A percentile compares a stretch with the other conserved stretches of the same genome.
Conservation (phyloP, 2,329 filamentous ascomycete species). For the Atkinsonella hypoxylon region DNA sequence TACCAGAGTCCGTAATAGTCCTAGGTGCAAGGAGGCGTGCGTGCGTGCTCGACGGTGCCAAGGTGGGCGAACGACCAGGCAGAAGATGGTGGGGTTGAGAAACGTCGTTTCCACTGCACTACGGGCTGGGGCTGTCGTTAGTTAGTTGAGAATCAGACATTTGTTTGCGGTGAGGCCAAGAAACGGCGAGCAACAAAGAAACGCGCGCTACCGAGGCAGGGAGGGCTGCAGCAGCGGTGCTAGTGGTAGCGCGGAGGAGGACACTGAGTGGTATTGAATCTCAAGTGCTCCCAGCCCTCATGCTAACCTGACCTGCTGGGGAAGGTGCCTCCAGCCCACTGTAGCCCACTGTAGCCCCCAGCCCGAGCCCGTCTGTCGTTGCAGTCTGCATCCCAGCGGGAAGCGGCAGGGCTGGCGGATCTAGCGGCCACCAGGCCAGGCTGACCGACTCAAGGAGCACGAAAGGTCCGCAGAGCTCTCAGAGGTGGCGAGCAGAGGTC, state of each 20-base stretch:
- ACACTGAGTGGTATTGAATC: not conserved
- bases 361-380: not conserved
- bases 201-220: not conserved
- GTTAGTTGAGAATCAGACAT: not conserved
- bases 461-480: not conserved
- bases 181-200: not conserved
- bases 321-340: no score
- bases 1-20: not conserved
- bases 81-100: conserved; percentile 1
- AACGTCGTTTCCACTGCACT: conserved; percentile 1
- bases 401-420: not conserved
- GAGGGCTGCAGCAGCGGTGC: not conserved
- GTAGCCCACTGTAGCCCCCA: not conserved
- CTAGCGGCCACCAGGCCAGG: conserved; percentile 3
- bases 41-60: not conserved
- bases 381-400: not conserved
- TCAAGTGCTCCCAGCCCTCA: no score
- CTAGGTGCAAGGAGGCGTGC: not conserved
- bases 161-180: conserved; percentile 1
- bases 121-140: conserved; percentile 1
- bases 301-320: not conserved
- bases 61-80: not conserved
- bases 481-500: not conserved
- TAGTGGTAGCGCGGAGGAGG: not conserved
- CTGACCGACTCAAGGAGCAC: not conserved